Conservation (phyloP, 352 stramenopile species). For the Pythium sukuiense region DNA sequence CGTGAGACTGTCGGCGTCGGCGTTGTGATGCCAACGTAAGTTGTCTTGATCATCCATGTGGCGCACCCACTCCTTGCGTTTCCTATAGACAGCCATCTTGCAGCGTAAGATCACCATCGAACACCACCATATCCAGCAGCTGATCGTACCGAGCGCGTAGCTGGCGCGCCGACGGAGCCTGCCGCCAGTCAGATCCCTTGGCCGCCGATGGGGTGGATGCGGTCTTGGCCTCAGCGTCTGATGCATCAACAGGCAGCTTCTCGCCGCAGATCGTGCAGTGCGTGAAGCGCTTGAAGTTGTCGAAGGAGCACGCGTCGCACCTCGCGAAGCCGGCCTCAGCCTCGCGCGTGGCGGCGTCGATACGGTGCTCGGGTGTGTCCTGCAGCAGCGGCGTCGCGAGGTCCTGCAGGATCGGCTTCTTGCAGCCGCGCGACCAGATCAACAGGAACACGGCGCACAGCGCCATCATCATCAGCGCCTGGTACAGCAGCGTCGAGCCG, state of each 20-base stretch:
- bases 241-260: constrained; percentile 26
- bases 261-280: constrained; percentile 70
- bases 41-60: constrained; percentile 59
- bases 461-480: constrained; percentile 54
- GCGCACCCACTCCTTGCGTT: constrained; percentile 68
- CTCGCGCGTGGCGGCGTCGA: constrained; percentile 62
- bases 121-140: not conserved
- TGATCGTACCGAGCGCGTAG: constrained; percentile 20
- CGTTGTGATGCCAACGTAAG: constrained; percentile 55
- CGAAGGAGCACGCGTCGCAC: constrained; percentile 59
- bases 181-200: not conserved
- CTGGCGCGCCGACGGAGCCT: constrained; percentile 11
- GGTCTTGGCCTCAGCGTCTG: not conserved
- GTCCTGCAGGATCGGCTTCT: constrained; percentile 40
- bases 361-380: constrained; percentile 58
- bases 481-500: constrained; percentile 53
- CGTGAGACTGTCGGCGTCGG: constrained; percentile 15
- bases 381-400: constrained; percentile 54
- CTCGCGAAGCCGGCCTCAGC: constrained; percentile 49
- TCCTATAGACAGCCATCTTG: constrained; percentile 25
- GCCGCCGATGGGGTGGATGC: not conserved
- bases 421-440: constrained; percentile 51
- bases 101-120: not conserved
- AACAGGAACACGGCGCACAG: constrained; percentile 55
- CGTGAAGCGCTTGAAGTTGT: constrained; percentile 72